These are phyloP conservation scores for Pseudogymnoascus sp. DNA, from an alignment of 2,329 filamentous ascomycete species.

Conservation along the genomic window DNA sequence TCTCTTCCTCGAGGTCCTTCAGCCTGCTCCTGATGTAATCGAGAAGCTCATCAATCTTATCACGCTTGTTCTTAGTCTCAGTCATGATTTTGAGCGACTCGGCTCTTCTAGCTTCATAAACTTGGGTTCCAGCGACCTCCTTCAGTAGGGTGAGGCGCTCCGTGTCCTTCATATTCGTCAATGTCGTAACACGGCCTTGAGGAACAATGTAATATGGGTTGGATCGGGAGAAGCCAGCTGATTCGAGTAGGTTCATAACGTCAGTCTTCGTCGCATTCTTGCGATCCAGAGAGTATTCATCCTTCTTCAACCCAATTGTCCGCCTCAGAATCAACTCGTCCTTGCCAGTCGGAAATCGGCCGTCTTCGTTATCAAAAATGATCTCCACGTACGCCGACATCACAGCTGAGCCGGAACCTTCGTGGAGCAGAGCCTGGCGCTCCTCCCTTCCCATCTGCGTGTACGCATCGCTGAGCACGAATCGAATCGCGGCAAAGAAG, in stretches of 20 bases:
- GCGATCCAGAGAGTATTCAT: conserved; percentile 95
- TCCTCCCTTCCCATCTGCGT: conserved; percentile 93
- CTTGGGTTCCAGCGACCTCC: conserved; percentile 95
- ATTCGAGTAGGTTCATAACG: conserved; percentile 91
- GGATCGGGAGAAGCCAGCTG: conserved; percentile 89
- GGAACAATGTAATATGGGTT: conserved; percentile 99
- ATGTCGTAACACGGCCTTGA: conserved; percentile 86
- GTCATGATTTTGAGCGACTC: conserved; percentile 96
- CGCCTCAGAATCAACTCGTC: conserved; percentile 85
- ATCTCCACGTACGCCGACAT: conserved; percentile 99
- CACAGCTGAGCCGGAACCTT: conserved; percentile 93
- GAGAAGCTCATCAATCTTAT: conserved; percentile 88
- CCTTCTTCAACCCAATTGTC: conserved; percentile 95
- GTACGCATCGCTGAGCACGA: conserved; percentile 96
- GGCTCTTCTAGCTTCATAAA: conserved; percentile 85
- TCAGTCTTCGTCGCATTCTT: conserved; percentile 94
- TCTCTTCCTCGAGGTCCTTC: conserved; percentile 87
- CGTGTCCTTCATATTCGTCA: conserved; percentile 98
- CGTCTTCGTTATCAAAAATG: conserved; percentile 96
- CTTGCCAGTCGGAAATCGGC: conserved; percentile 88
- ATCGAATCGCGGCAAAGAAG: conserved; percentile 98
- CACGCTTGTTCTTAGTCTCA: conserved; percentile 89
- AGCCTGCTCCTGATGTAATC: conserved; percentile 88
- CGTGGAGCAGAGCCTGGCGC: conserved; percentile 90
- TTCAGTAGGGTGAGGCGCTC: conserved; percentile 86